Conservation (phyloP, 2,329 filamentous ascomycete genomes). For the Penicillium hesseltinei region DNA sequence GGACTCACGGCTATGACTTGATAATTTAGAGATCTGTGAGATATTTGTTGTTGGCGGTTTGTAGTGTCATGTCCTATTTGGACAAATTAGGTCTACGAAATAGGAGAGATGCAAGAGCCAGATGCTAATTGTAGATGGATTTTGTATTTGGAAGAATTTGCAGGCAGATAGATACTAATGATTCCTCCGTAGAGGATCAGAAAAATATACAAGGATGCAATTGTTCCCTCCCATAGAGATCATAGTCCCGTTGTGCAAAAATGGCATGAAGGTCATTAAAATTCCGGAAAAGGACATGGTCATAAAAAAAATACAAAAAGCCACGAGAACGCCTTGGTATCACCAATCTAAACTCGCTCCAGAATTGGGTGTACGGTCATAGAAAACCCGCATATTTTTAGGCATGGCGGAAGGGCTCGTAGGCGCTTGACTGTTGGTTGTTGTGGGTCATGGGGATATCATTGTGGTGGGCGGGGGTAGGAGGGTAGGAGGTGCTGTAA, state of each 20-base stretch:
- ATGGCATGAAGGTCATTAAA: conserved; percentile 14
- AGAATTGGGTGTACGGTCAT: conserved; percentile 7
- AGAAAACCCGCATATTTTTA: conserved; percentile 17
- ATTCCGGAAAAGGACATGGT: conserved; percentile 2
- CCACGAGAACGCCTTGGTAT: conserved; percentile 23
- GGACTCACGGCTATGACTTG: background rate
- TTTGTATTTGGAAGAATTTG: background rate
- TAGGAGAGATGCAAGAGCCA: background rate
- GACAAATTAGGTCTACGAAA: background rate
- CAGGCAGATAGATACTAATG: background rate
- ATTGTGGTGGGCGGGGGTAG: conserved; percentile 19
- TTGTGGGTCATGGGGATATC: conserved; percentile 28
- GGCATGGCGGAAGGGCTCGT: conserved; percentile 41
- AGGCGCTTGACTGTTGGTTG: conserved; percentile 28
- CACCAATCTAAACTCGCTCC: conserved; percentile 22
- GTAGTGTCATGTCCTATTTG: background rate
- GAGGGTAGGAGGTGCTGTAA: conserved; percentile 30
- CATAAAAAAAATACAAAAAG: conserved; percentile 14
- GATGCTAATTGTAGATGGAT: background rate
- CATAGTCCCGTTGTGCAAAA: background rate
- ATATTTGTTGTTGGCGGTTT: background rate
- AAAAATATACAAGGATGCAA: conserved; percentile 7
- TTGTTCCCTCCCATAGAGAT: background rate
- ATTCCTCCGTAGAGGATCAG: background rate
- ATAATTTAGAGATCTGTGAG: background rate